A percentile compares a stretch with the other conserved stretches of the same genome.
Conservation (phyloP, 2,329 filamentous ascomycete genomes). For the Gnomoniopsis smithogilvyi region DNA sequence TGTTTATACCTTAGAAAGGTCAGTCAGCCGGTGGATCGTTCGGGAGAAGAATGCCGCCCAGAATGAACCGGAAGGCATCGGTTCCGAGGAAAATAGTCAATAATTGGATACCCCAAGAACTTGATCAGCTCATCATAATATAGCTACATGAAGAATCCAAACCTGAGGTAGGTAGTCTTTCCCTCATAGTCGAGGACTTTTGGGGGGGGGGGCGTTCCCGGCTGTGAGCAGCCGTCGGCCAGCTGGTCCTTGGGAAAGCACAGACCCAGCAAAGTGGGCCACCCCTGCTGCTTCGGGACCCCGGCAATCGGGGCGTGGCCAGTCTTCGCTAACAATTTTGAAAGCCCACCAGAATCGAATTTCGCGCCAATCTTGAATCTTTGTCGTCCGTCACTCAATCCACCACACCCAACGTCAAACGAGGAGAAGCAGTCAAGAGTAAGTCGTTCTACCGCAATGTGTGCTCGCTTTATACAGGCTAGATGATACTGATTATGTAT, state of each 20-base stretch:
- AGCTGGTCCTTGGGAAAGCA: not conserved
- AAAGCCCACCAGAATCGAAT: not conserved
- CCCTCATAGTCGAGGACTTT: no score
- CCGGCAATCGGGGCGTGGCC: not conserved
- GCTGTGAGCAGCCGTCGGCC: not conserved
- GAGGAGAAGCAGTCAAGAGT: conserved; percentile 57
- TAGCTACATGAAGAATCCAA: no score
- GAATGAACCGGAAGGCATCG: not conserved
- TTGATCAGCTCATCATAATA: not conserved
- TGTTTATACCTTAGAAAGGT: conserved; percentile 34
- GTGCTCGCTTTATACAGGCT: conserved; percentile 2
- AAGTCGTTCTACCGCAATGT: conserved; percentile 34
- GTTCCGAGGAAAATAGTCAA: conserved; percentile 11
- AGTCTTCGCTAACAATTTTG: not conserved
- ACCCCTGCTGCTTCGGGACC: not conserved
- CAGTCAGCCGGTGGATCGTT: conserved; percentile 32
- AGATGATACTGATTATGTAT: conserved; percentile 22
- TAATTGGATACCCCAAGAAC: not conserved
- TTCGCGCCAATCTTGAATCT: not conserved
- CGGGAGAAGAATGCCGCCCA: conserved; percentile 21
- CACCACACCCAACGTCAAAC: conserved; percentile 24
- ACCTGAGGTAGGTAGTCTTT: no score
- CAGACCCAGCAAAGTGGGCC: no score
- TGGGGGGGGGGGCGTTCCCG: no score
- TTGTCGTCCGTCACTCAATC: conserved; percentile 10